Evolutionary conservation across 257 asterid genomes (phyloP).

Genomic region (Scutellaria barbata): DNA sequence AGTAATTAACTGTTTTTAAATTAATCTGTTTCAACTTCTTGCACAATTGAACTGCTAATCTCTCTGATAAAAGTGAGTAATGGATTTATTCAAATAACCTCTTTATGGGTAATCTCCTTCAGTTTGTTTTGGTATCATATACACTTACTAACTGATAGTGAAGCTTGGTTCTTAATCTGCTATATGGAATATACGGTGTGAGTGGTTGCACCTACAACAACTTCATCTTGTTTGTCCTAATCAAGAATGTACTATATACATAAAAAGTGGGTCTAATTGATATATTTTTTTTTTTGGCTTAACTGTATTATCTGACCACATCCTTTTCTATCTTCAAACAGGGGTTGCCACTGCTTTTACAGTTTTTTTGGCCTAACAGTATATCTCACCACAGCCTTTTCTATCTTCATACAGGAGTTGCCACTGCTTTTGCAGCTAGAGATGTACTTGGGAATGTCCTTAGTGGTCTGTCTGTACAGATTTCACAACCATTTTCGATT

Average conservation of each 20-base stretch:
- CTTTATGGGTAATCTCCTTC: background rate
- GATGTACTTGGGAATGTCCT: slow-evolving; percentile 91
- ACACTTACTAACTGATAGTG: slow-evolving; percentile 5
- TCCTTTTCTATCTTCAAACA: slow-evolving; percentile 42
- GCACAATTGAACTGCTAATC: background rate
- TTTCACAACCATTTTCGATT: slow-evolving; percentile 77
- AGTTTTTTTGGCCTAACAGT: slow-evolving; percentile 23
- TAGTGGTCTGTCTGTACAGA: slow-evolving; percentile 81
- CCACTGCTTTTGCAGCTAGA: slow-evolving; percentile 96
- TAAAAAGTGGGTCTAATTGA: background rate
- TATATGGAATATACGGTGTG: slow-evolving; percentile 3
- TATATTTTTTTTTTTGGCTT: slow-evolving; percentile 8
- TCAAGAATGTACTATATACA: background rate
- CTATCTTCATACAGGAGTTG: slow-evolving; percentile 72
- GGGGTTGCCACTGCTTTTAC: slow-evolving; percentile 99
- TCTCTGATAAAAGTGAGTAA: background rate
- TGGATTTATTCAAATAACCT: background rate
- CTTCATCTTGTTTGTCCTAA: slow-evolving; percentile 6
- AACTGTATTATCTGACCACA: slow-evolving; percentile 26
- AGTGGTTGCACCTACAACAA: background rate
- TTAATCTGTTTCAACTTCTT: slow-evolving; percentile 11
- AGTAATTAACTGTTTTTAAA: background rate
- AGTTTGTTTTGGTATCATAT: slow-evolving; percentile 2
- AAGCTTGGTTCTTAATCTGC: slow-evolving; percentile 19
- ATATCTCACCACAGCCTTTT: slow-evolving; percentile 29